Evolutionary conservation across 2,329 filamentous ascomycete genomes (phyloP), one percentile per base, ranked within the genome.

Genomic region (Cladosporium oxysporum): DNA sequence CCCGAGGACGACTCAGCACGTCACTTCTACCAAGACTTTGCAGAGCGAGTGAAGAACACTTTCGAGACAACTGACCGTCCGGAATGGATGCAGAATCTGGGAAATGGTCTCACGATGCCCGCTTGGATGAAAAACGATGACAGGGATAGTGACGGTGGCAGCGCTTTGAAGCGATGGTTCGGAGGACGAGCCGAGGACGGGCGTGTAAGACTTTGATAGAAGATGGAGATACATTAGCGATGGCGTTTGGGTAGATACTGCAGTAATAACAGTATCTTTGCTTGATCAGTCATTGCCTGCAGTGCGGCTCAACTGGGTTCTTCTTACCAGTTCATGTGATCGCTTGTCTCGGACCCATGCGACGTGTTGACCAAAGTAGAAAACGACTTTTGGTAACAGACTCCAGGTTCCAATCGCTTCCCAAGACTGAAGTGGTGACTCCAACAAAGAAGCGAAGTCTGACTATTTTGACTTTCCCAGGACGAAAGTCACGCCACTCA

Each of bases 1-100:
- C 84, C 86, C 0, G 84, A 85, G 8, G 89, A 91, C 35, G 91
- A 92, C 64, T 68, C 71, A 26, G 63, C 74, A 18, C 67, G 76
- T 18, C 92, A 89, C 70, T 92, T 97, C 77, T 93, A 98, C 74
- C 86, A 91, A 70, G 89, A 90, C 37, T 88, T 98, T 68, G 88
- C 91, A 0, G 91, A 96, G 75, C 85, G 94, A 41, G 89, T 99
- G 72, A 91, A 89, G 78, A 99, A 99, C 74, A 98, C 95, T 0
- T 87, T 98, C 62, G 94, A 98, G 68, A 90, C 88, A 0, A 85
- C 92, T 1, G 90, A 93, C 62, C 85, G 89, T 33, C 94, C 95
- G 0, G 88, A 88, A 69, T 98, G 93, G 93, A 81, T 97, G 69
- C 85, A 88, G 71, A 90, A 91, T 29, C 82, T 92, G 31, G 85